These are phyloP conservation scores for Monosiga brevicollis DNA, from an alignment of 78 protist species.

Conservation along the genomic window DNA sequence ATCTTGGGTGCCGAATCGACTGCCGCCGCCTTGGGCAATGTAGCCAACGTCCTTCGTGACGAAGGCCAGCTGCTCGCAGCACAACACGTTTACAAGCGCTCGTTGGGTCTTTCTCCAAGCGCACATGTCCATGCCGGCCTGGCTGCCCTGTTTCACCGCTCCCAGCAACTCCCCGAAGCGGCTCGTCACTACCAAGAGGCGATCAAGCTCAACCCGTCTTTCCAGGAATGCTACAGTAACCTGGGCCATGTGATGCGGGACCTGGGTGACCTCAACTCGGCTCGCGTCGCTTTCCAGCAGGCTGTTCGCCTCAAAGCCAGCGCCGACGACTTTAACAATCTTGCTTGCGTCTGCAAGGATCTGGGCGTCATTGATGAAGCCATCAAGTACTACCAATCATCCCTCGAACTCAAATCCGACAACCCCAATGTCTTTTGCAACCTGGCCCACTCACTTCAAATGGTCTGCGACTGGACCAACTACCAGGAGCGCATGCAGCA, in stretches of 20 bases:
- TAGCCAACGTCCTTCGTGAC: neutral
- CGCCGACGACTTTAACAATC: neutral
- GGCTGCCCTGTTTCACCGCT: neutral
- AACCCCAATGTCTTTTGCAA: neutral
- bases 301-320: neutral
- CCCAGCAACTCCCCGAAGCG: neutral
- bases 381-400: neutral
- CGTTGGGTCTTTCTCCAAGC: neutral
- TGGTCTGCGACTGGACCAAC: constrained; percentile 10
- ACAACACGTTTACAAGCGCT: neutral
- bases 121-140: neutral
- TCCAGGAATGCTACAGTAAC: neutral
- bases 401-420: neutral
- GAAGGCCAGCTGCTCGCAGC: neutral
- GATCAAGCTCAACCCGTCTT: neutral
- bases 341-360: neutral
- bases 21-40: neutral
- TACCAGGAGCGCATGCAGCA: neutral
- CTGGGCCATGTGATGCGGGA: neutral
- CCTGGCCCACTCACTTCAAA: constrained; percentile 8
- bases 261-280: neutral
- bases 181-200: neutral
- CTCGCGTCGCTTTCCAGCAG: neutral
- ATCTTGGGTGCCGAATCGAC: neutral
- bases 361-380: constrained; percentile 9